Conservation (phyloP, 495 filamentous ascomycete genomes). For the Evernia prunastri region DNA sequence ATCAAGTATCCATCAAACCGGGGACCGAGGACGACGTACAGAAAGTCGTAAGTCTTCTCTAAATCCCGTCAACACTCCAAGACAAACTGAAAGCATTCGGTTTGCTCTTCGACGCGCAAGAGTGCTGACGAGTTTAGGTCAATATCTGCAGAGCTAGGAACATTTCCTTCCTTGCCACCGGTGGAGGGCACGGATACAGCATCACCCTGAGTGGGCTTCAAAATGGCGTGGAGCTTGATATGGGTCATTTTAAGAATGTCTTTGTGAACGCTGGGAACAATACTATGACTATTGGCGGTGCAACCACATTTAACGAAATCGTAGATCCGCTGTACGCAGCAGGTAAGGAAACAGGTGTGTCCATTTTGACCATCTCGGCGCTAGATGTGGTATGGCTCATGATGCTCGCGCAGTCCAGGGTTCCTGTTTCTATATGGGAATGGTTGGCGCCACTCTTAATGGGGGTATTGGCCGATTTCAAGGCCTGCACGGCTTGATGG, state of each 20-base stretch:
- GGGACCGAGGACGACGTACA: conserved; percentile 27
- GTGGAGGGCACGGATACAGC: conserved; percentile 30
- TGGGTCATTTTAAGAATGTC: conserved; percentile 25
- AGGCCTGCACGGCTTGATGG: conserved; percentile 34
- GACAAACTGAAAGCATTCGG: conserved; percentile 1
- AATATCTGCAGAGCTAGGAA: no score
- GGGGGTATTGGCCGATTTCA: conserved; percentile 33
- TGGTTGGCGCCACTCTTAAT: conserved; percentile 33
- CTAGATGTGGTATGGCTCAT: no score
- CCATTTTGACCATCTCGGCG: no score
- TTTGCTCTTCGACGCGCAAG: background rate
- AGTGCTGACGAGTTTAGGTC: conserved; percentile 22
- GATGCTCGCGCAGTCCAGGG: no score
- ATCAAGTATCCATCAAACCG: conserved; percentile 28
- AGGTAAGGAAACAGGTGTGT: conserved; percentile 26
- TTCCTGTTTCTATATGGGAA: conserved; percentile 32
- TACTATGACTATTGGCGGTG: conserved; percentile 29
- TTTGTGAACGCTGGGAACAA: conserved; percentile 23
- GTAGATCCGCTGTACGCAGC: conserved; percentile 23
- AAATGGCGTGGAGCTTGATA: conserved; percentile 30
- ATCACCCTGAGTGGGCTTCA: conserved; percentile 24
- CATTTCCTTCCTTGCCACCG: conserved; percentile 30
- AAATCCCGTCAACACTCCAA: no score
- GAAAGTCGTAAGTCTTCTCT: conserved; percentile 29
- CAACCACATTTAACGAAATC: conserved; percentile 25